Base-by-base conservation (phyloP, 441 rosid species). In the Dalechampia spathulata region DNA sequence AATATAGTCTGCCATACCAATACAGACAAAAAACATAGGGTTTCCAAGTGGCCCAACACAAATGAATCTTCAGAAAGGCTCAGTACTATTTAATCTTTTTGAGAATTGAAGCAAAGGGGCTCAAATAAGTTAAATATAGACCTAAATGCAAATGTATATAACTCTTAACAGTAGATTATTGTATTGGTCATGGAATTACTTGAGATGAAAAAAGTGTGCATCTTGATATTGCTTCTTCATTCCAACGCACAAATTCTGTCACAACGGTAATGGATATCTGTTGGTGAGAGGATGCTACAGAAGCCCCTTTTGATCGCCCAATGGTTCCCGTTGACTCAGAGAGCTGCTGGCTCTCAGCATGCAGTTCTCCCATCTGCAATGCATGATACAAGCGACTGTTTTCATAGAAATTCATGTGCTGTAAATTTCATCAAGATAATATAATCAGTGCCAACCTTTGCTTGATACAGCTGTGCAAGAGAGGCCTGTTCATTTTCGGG, bases 161-260 rank as follows among this genome's bases (percentile, higher is more conserved):
- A 12, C 26, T 48, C 44, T 41, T 51, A 32, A 26, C n/a, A 50
- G 11, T 15, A 19, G 20, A 37, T 20, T 6, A 25, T 16, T 28
- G 58, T 49, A n/a, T 26, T 22, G 21, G 51, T 41, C 25, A 40
- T 41, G 61, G 53, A 34, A 57, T 79, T 75, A 94, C 98, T 70
- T 83, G 92, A 76, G 96, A 86, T 49, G 98, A 90, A 62, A 94
- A 85, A 54, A 87, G 72, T 41, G 83, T 73, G 87, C 96, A 83
- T 90, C 99, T 82, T 64, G 97, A 73, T 70, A 87, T 82, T 64
- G 99, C 92, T 80, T 94, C 99, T 76, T 94, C 99, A 73, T 86
- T 94, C 99, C 96, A 94, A 50, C 85, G 83, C 58, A 85, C 92
- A 79, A 94, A 87, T 78, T 90, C 99, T 21, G 96, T 90, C 72